A percentile compares a stretch with the other conserved stretches of the same genome.
Evolutionary conservation across 306 rosid species (phyloP).

Genomic region (Spatholobus suberectus): DNA sequence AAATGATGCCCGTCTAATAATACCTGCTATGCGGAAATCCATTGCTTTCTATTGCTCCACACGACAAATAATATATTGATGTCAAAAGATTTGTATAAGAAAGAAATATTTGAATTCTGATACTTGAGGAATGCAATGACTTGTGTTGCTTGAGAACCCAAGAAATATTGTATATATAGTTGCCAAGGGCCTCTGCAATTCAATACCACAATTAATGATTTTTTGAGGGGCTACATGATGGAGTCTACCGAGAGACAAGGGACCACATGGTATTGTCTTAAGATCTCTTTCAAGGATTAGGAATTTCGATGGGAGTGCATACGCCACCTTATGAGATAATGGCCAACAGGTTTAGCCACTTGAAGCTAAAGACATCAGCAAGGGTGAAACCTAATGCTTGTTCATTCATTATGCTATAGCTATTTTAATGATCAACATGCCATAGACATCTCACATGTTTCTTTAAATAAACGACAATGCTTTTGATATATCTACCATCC

Average conservation of each 20-base stretch:
- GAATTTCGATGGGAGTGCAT: neutral
- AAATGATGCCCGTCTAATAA: constrained; percentile 3
- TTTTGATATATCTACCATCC: too few species aligned
- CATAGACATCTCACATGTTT: too few species aligned
- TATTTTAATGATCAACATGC: too few species aligned
- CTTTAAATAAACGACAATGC: too few species aligned
- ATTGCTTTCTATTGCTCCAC: constrained; percentile 6
- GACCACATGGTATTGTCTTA: constrained; percentile 34
- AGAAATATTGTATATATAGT: constrained; percentile 27
- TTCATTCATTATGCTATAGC: too few species aligned
- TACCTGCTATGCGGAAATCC: constrained; percentile 37
- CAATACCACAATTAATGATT: neutral
- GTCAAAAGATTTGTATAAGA: neutral
- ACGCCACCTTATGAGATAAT: neutral
- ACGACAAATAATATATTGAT: neutral
- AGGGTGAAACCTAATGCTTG: too few species aligned
- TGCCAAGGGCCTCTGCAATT: neutral
- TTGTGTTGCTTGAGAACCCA: constrained; percentile 11
- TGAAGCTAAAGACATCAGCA: too few species aligned
- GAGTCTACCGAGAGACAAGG: neutral
- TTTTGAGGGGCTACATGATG: neutral
- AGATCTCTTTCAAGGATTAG: neutral
- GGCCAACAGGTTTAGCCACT: too few species aligned
- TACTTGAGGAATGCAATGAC: neutral
- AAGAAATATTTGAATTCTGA: neutral